phyloP scores from a whole-genome alignment of 1,284 basidiomycete species.

The Ustilago cynodontis region DNA sequence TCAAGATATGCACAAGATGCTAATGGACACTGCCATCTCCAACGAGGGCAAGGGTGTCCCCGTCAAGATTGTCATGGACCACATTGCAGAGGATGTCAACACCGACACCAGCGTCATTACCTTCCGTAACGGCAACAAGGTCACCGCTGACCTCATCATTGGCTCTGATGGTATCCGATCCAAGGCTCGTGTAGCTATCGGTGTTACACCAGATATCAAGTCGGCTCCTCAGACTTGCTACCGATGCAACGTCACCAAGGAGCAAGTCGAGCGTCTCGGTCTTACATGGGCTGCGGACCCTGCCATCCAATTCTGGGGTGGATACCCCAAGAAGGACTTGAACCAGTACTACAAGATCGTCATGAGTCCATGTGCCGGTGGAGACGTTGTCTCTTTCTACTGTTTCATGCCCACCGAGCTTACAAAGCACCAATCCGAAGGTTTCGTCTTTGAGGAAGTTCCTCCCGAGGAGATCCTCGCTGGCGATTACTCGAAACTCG shows the following conservation, averaged over 20 bases:
- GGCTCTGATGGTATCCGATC: conserved; percentile 76
- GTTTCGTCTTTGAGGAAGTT: conserved; percentile 69
- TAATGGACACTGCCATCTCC: conserved; percentile 63
- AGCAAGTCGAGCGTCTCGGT: conserved; percentile 67
- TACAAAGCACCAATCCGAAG: conserved; percentile 71
- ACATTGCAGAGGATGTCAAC: conserved; percentile 69
- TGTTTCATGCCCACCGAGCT: conserved; percentile 66
- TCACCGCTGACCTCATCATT: conserved; percentile 76
- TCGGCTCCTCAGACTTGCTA: conserved; percentile 71
- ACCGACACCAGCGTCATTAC: conserved; percentile 69
- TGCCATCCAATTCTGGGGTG: conserved; percentile 71
- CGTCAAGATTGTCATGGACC: conserved; percentile 67
- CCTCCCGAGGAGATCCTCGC: conserved; percentile 69
- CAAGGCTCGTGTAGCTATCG: conserved; percentile 60
- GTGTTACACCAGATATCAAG: conserved; percentile 53
- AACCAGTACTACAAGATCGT: conserved; percentile 71
- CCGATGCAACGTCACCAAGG: conserved; percentile 70
- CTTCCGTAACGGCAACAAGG: conserved; percentile 73
- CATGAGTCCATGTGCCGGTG: conserved; percentile 69
- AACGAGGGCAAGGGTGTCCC: conserved; percentile 61
- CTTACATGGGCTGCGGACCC: conserved; percentile 69
- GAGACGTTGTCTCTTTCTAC: conserved; percentile 71
- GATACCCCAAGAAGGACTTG: conserved; percentile 49
- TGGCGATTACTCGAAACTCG: conserved; percentile 66
- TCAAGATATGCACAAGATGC: conserved; percentile 69